Conservation (phyloP, 257 asterid species). For the Prunella vulgaris region DNA sequence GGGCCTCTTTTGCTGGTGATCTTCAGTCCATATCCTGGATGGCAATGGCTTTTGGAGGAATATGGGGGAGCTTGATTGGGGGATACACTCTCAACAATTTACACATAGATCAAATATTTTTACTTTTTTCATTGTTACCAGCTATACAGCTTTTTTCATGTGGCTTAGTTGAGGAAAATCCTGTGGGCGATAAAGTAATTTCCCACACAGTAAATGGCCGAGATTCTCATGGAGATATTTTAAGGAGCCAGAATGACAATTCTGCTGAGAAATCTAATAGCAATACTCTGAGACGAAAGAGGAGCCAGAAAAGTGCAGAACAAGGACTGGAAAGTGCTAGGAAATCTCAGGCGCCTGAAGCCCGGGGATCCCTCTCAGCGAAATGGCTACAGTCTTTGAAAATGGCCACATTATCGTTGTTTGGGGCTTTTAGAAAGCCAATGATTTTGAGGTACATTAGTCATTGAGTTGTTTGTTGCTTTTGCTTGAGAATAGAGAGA, state of each 20-base stretch:
- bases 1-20: conserved; percentile 95
- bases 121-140: conserved; percentile 69
- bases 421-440: conserved; percentile 80
- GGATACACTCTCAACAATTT: conserved; percentile 67
- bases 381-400: conserved; percentile 60
- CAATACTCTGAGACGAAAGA: conserved; percentile 49
- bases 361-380: conserved; percentile 33
- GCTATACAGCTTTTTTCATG: conserved; percentile 80
- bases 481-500: conserved; percentile 7
- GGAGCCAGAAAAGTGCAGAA: conserved; percentile 47
- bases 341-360: conserved; percentile 31
- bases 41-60: conserved; percentile 98
- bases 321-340: conserved; percentile 20
- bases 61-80: conserved; percentile 86
- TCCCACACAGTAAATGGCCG: conserved; percentile 33
- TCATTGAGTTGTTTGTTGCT: conserved; percentile 9
- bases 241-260: conserved; percentile 11
- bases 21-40: conserved; percentile 97
- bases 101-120: conserved; percentile 57
- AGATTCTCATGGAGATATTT: conserved; percentile 29
- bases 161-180: conserved; percentile 65
- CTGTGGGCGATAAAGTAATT: conserved; percentile 28
- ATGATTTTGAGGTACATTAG: conserved; percentile 63
- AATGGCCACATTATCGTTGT: conserved; percentile 55
- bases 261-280: conserved; percentile 35